Conservation (phyloP, 2,329 filamentous ascomycete genomes). For the Fusarium hainanense region DNA sequence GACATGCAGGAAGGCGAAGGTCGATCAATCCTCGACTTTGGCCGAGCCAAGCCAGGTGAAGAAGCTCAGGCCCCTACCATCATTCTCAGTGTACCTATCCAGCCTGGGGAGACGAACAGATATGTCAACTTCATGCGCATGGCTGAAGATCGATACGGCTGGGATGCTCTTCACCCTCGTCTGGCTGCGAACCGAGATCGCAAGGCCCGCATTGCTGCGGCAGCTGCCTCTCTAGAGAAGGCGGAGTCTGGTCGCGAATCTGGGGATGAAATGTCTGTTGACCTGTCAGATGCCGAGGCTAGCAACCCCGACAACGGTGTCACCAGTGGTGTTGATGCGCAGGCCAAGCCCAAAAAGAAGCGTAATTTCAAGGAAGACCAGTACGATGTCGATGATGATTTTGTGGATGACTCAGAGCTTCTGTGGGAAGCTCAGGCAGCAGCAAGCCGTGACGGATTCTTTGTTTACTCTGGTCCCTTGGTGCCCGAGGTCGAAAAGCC, state of each 20-base stretch:
- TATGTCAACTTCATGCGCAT: slow-evolving; percentile 96
- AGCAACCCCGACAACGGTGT: slow-evolving; percentile 88
- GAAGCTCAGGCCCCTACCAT: slow-evolving; percentile 78
- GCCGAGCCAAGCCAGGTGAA: slow-evolving; percentile 67
- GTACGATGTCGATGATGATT: slow-evolving; percentile 85
- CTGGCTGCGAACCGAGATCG: slow-evolving; percentile 89
- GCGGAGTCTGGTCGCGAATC: slow-evolving; percentile 75
- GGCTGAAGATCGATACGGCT: slow-evolving; percentile 93
- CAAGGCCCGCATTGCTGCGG: slow-evolving; percentile 87
- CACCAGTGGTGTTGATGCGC: slow-evolving; percentile 69
- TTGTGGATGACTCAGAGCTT: slow-evolving; percentile 92
- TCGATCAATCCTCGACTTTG: slow-evolving; percentile 71
- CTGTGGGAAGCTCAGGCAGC: slow-evolving; percentile 96
- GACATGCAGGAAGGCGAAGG: slow-evolving; percentile 58
- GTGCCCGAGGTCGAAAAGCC: slow-evolving; percentile 87
- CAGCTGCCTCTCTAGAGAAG: slow-evolving; percentile 85
- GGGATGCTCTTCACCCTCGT: slow-evolving; percentile 91
- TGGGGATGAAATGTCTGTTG: slow-evolving; percentile 85
- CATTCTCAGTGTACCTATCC: slow-evolving; percentile 82
- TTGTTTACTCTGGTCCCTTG: slow-evolving; percentile 94
- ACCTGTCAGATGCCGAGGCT: slow-evolving; percentile 78
- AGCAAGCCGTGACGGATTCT: slow-evolving; percentile 95
- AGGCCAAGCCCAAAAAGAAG: slow-evolving; percentile 79
- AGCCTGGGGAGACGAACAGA: slow-evolving; percentile 80
- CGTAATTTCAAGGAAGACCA: slow-evolving; percentile 84